phyloP scores from a whole-genome alignment of 2,329 filamentous ascomycete genomes.

The Claviceps sp. region DNA sequence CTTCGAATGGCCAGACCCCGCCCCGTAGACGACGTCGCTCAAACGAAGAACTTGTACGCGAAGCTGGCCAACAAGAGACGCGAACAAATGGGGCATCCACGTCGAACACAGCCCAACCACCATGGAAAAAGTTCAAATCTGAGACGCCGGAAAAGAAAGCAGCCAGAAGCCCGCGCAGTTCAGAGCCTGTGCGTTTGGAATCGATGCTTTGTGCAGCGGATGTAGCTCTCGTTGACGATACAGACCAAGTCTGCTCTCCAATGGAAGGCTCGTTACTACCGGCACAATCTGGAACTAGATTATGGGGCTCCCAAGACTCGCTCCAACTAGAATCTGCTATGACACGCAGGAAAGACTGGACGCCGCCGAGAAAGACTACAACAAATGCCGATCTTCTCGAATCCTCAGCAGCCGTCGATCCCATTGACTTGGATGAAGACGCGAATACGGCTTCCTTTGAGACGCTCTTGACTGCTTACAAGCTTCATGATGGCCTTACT shows the following conservation, averaged over 20 bases:
- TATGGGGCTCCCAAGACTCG: slow-evolving; percentile 13
- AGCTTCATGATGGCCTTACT: slow-evolving; percentile 16
- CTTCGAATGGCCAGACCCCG: background rate
- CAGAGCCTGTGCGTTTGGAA: too few species aligned
- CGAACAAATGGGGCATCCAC: background rate
- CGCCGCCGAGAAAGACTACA: slow-evolving; percentile 35
- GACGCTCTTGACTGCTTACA: slow-evolving; percentile 29
- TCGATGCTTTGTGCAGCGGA: background rate
- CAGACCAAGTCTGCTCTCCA: background rate
- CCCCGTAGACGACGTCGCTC: background rate
- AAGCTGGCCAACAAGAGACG: background rate
- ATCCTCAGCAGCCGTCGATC: slow-evolving; percentile 11
- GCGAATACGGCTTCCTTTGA: slow-evolving; percentile 25
- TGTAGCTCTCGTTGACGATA: background rate
- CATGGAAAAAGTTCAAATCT: slow-evolving; percentile 24
- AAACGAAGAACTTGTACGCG: background rate
- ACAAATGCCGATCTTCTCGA: slow-evolving; percentile 18
- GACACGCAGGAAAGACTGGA: slow-evolving; percentile 51
- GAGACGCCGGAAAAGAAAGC: slow-evolving; percentile 2
- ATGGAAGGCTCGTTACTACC: background rate
- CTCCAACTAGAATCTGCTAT: slow-evolving; percentile 35
- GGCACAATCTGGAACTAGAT: background rate
- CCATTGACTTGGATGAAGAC: slow-evolving; percentile 4
- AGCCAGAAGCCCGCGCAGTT: background rate
- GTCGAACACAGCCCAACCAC: slow-evolving; percentile 14